Base-by-base conservation (phyloP, 371 early-diverging fungal species). In the Parasitella parasitica region DNA sequence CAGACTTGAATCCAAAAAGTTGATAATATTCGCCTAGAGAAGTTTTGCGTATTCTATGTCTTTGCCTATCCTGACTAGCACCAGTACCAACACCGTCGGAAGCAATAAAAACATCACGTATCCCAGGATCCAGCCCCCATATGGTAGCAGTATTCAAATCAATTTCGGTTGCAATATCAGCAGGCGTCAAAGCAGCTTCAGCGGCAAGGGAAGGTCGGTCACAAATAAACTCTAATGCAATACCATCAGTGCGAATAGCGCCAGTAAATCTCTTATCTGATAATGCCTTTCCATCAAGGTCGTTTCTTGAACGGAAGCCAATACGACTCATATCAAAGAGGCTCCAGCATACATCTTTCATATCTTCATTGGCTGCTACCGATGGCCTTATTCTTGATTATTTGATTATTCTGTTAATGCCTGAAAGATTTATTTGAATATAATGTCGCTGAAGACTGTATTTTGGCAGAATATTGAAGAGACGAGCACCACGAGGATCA, bases 171-270 rank as follows among this genome's bases (percentile, higher is more conserved):
- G 36, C 54, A 51, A 53, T 36, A 28, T 52, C 52, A 59, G 53
- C 37, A 27, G 52, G 59, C 30, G 59, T 59, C 59, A 51, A 22
- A 24, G 53, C 28, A 15, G 37, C 53, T 38, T 39, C 38, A 18
- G 50, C 15, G 6, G n/a, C 50, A 37, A 26, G 39, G 3, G 20
- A 32, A 27, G 24, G 49, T 35, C 49, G 37, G 18, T 53, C 52
- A 34, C 52, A 61, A 5, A 61, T 43, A 54, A 43, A 61, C 39
- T 53, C 54, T 7, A 61, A 18, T 6, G 34, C 61, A 43, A 61
- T 54, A 20, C 61, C 54, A 46, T 61, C 48, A n/a, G 41, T 53
- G 12, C 54, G 32, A 28, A 53, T 39, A 8, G 20, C 39, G 8
- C 55, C 55, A 38, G 38, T 55, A 38, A 55, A 55, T 4, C 39